Evolutionary conservation across 139 green algal genomes (phyloP).

Genomic region (Chlorella sp.): DNA sequence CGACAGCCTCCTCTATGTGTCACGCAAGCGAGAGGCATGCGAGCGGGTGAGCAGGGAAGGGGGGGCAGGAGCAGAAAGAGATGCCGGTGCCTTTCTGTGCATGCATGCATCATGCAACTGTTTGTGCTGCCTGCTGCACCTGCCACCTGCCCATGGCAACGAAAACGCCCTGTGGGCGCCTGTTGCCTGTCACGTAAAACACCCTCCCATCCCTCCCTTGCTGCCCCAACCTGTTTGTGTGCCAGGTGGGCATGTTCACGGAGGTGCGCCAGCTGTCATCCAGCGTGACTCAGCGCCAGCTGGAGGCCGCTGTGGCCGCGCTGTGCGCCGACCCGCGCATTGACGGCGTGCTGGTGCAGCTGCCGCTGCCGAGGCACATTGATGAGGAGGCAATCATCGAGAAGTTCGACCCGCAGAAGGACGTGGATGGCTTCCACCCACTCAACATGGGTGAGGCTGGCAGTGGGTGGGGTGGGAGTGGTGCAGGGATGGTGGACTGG

Average conservation of each 20-base stretch:
- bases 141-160: too few relatives aligned
- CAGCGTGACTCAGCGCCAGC: conserved; percentile 48
- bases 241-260: conserved; percentile 45
- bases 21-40: conserved; percentile 92
- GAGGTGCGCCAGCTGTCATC: conserved; percentile 54
- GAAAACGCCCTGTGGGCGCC: too few relatives aligned
- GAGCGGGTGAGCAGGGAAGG: conserved; percentile 18
- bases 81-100: background rate
- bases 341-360: conserved; percentile 97
- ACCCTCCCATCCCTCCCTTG: background rate
- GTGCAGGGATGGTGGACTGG: background rate
- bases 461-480: background rate
- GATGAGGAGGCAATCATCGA: conserved; percentile 89
- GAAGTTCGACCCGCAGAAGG: conserved; percentile 86
- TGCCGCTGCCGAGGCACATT: conserved; percentile 95
- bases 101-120: background rate
- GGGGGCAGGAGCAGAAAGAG: background rate
- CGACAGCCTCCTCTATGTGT: conserved; percentile 94
- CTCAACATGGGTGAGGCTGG: conserved; percentile 87
- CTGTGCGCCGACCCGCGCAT: conserved; percentile 86
- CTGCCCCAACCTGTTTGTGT: too few relatives aligned
- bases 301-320: conserved; percentile 59
- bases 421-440: conserved; percentile 98
- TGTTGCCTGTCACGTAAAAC: background rate
- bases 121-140: background rate